A percentile compares a stretch with the other conserved stretches of the same genome.
phyloP scores from a whole-genome alignment of 2,329 filamentous ascomycete genomes.

The Mollisia scopiformis region DNA sequence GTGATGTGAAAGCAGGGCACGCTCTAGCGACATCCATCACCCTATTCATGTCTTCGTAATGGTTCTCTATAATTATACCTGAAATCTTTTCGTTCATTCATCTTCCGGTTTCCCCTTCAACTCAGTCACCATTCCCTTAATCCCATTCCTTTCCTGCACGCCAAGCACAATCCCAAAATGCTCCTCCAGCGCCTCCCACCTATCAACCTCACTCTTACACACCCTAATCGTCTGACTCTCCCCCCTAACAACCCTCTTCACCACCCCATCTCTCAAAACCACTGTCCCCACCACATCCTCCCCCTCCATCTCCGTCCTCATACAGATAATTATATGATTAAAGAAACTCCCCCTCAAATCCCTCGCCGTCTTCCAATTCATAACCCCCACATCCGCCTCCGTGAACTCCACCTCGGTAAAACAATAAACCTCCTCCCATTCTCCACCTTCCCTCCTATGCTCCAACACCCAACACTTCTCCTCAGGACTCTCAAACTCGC shows the following conservation, averaged over 20 bases:
- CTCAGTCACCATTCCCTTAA: slow-evolving; percentile 47
- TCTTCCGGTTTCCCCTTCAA: slow-evolving; percentile 6
- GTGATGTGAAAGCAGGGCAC: neutral
- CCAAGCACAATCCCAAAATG: slow-evolving; percentile 55
- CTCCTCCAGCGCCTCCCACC: slow-evolving; percentile 51
- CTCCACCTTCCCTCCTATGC: slow-evolving; percentile 49
- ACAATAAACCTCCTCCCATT: slow-evolving; percentile 60
- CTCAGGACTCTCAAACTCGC: slow-evolving; percentile 44
- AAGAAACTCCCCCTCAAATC: slow-evolving; percentile 62
- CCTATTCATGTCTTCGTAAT: neutral
- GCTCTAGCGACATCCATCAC: neutral
- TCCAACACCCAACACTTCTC: slow-evolving; percentile 64
- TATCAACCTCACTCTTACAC: slow-evolving; percentile 53
- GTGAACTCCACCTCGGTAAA: slow-evolving; percentile 68
- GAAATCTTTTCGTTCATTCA: neutral
- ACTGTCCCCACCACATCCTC: slow-evolving; percentile 49
- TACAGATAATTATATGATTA: slow-evolving; percentile 53
- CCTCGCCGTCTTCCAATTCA: slow-evolving; percentile 60
- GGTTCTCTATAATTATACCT: neutral
- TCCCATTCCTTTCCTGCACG: slow-evolving; percentile 50
- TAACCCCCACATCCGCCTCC: slow-evolving; percentile 59
- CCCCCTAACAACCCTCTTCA: slow-evolving; percentile 55
- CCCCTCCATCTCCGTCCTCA: slow-evolving; percentile 54
- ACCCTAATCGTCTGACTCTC: slow-evolving; percentile 48
- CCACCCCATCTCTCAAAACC: slow-evolving; percentile 48